Percentiles rank a stretch among this genome's conserved stretches.
Evolutionary conservation across 2,329 filamentous ascomycete genomes (phyloP).

Genomic region (Nigrograna mackinnonii): DNA sequence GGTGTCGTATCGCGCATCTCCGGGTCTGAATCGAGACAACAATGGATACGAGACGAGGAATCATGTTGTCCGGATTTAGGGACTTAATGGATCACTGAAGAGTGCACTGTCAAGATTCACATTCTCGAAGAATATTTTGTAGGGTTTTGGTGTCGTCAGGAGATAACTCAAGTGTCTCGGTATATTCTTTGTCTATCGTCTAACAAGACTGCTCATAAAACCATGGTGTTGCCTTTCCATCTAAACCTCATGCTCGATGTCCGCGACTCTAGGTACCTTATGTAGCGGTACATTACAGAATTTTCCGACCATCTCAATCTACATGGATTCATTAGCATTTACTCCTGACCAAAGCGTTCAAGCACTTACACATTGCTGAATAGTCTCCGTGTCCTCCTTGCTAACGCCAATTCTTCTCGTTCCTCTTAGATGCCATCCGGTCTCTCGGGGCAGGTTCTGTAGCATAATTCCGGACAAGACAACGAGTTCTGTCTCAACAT

Average conservation of each 20-base stretch:
- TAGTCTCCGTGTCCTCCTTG: constrained; percentile 46
- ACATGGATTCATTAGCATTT: constrained; percentile 7
- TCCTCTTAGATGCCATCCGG: constrained; percentile 60
- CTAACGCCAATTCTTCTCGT: constrained; percentile 53
- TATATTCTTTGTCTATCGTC: no score
- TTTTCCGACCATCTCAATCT: constrained; percentile 34
- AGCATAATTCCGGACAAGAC: constrained; percentile 61
- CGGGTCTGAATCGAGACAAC: no score
- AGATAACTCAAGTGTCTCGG: no score
- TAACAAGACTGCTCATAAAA: no score
- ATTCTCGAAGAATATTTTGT: no score
- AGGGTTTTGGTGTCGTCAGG: no score
- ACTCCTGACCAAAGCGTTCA: neutral
- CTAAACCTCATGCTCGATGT: constrained; percentile 38
- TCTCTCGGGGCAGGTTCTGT: constrained; percentile 58
- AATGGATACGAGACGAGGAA: no score
- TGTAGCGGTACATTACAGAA: constrained; percentile 30
- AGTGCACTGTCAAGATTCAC: no score
- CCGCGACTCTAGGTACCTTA: constrained; percentile 31
- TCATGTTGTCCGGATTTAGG: no score
- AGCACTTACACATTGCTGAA: constrained; percentile 45
- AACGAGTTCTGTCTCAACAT: constrained; percentile 59
- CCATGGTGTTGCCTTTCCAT: no score
- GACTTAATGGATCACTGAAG: no score
- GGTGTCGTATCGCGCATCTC: no score